These are phyloP conservation scores for Epichloe baconii DNA, from an alignment of 2,329 filamentous ascomycete genomes.

Conservation along the genomic window DNA sequence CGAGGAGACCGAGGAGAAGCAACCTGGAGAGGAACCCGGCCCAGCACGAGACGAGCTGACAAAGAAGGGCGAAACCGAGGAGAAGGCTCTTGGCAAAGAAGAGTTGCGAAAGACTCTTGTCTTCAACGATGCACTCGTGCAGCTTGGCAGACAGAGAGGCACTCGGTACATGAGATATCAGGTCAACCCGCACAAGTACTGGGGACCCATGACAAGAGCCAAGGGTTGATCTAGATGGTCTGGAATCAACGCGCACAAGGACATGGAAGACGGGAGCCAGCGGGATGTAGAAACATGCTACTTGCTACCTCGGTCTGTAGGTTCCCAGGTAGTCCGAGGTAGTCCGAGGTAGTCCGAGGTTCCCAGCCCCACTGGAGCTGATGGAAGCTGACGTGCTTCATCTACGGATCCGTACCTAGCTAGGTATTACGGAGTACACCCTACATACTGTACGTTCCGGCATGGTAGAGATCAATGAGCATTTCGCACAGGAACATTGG, in stretches of 20 bases:
- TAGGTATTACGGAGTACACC: too few relatives aligned
- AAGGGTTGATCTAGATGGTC: slow-evolving; percentile 15
- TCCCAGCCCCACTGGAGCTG: not conserved
- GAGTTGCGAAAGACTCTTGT: slow-evolving; percentile 44
- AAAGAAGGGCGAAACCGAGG: slow-evolving; percentile 11
- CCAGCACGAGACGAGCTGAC: slow-evolving; percentile 8
- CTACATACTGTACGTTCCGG: too few relatives aligned
- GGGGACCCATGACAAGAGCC: slow-evolving; percentile 68
- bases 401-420: too few relatives aligned
- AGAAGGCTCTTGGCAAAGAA: slow-evolving; percentile 12
- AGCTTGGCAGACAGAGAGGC: slow-evolving; percentile 56
- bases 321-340: too few relatives aligned
- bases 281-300: too few relatives aligned
- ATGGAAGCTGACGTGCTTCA: not conserved
- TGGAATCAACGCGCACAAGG: too few relatives aligned
- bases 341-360: not conserved
- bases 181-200: slow-evolving; percentile 79
- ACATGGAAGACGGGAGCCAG: too few relatives aligned
- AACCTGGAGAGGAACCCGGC: slow-evolving; percentile 4
- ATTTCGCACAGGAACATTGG: too few relatives aligned
- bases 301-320: too few relatives aligned
- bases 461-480: too few relatives aligned
- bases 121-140: slow-evolving; percentile 70
- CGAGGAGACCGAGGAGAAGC: slow-evolving; percentile 17
- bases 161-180: slow-evolving; percentile 74